Evolutionary conservation across 2,329 filamentous ascomycete species (phyloP).

Genomic region (Davidsoniella virescens): DNA sequence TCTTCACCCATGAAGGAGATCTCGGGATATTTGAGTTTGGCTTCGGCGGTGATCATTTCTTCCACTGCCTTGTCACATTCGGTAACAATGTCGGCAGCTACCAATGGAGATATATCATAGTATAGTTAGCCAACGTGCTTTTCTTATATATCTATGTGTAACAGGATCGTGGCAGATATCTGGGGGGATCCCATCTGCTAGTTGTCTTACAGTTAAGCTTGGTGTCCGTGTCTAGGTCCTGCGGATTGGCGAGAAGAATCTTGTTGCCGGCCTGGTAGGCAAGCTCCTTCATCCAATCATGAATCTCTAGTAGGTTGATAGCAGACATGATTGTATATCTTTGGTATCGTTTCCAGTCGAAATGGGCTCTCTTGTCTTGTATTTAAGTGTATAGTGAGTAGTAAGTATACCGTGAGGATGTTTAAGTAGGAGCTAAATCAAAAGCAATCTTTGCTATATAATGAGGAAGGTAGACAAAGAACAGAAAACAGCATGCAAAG

Average conservation of each 20-base stretch:
- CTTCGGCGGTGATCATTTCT: constrained; percentile 38
- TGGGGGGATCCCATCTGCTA: background rate
- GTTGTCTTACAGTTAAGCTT: constrained; percentile 45
- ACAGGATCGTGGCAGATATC: background rate
- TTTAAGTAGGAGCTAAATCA: background rate
- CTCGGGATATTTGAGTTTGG: constrained; percentile 35
- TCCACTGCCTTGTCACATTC: constrained; percentile 52
- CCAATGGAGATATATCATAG: constrained; percentile 4
- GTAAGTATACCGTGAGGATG: background rate
- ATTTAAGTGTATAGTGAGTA: background rate
- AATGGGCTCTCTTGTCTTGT: background rate
- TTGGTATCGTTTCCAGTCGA: background rate
- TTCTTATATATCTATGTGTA: background rate
- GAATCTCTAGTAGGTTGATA: constrained; percentile 43
- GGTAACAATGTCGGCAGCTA: constrained; percentile 53
- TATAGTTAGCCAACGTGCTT: constrained; percentile 12
- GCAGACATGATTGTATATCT: constrained; percentile 29
- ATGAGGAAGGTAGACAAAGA: background rate
- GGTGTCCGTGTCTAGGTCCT: constrained; percentile 37
- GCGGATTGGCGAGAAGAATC: constrained; percentile 45
- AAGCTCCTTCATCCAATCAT: constrained; percentile 41
- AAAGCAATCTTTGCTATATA: background rate
- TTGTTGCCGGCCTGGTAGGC: constrained; percentile 48
- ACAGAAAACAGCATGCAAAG: too few relatives aligned
- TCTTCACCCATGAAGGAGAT: constrained; percentile 60